These are phyloP conservation scores for Pichia sp. DNA, from an alignment of 1,139 yeast species.

Conservation along the genomic window DNA sequence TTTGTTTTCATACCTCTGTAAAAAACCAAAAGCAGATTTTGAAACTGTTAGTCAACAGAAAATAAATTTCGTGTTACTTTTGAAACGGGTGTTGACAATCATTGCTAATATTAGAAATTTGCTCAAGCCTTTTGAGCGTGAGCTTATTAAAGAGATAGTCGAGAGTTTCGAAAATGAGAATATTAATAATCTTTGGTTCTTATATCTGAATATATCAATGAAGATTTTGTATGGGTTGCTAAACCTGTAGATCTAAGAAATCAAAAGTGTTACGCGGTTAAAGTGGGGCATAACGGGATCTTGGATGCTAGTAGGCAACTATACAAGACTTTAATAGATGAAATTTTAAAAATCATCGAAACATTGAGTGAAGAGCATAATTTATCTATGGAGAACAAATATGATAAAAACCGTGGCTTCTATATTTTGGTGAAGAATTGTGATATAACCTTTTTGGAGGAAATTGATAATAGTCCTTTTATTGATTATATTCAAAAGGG, in stretches of 20 bases:
- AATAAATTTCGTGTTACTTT: constrained; percentile 37
- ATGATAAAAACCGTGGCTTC: constrained; percentile 39
- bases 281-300: constrained; percentile 42
- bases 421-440: constrained; percentile 32
- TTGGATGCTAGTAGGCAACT: constrained; percentile 43
- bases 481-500: constrained; percentile 35
- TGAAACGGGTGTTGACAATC: constrained; percentile 34
- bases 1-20: constrained; percentile 22
- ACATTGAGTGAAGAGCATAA: constrained; percentile 26
- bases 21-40: constrained; percentile 24
- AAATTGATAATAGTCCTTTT: constrained; percentile 22
- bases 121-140: constrained; percentile 21
- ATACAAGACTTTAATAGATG: constrained; percentile 37
- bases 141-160: constrained; percentile 31
- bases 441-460: constrained; percentile 5
- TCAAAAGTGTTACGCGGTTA: constrained; percentile 43
- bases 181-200: constrained; percentile 25
- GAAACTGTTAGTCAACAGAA: constrained; percentile 33
- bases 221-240: constrained; percentile 41
- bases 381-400: constrained; percentile 33
- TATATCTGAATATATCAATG: constrained; percentile 36
- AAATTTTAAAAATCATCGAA: constrained; percentile 32
- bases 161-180: constrained; percentile 31
- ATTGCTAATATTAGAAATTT: constrained; percentile 20
- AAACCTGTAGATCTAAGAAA: constrained; percentile 39